Evolutionary conservation across 305 asterid genomes (phyloP).

Genomic region (Stenogyne calaminthoides): DNA sequence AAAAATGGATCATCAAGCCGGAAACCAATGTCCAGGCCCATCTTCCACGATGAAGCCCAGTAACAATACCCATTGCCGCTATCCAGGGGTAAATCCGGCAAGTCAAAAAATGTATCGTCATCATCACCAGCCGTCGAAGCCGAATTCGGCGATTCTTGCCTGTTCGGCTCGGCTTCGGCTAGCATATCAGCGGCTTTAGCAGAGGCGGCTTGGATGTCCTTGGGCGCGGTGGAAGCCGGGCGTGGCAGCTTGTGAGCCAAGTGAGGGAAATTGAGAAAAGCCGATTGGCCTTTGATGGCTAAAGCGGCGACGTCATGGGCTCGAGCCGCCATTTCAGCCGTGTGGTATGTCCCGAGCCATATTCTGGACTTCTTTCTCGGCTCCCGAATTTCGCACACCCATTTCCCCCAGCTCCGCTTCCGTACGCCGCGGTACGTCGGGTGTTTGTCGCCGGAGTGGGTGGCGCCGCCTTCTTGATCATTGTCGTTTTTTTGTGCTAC

Average conservation of each 20-base stretch:
- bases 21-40: slow-evolving; percentile 50
- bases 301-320: slow-evolving; percentile 93
- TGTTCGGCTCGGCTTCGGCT: slow-evolving; percentile 33
- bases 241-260: slow-evolving; percentile 68
- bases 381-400: slow-evolving; percentile 88
- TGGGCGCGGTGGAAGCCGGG: slow-evolving; percentile 62
- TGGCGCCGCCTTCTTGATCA: too few relatives aligned
- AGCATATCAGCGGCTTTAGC: slow-evolving; percentile 56
- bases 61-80: slow-evolving; percentile 39
- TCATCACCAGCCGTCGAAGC: too few relatives aligned
- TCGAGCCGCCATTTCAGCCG: slow-evolving; percentile 95
- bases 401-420: slow-evolving; percentile 83
- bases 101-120: slow-evolving; percentile 70
- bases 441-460: slow-evolving; percentile 37
- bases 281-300: slow-evolving; percentile 74
- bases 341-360: slow-evolving; percentile 89
- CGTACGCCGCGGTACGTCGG: slow-evolving; percentile 76
- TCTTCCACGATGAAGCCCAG: slow-evolving; percentile 59
- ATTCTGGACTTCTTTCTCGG: slow-evolving; percentile 88
- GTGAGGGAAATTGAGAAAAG: slow-evolving; percentile 78
- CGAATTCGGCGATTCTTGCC: too few relatives aligned
- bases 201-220: slow-evolving; percentile 90
- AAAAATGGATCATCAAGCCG: slow-evolving; percentile 73
- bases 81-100: slow-evolving; percentile 69
- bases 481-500: too few relatives aligned